These are phyloP conservation scores for Butyriboletus appendiculatus DNA, from an alignment of 1,284 basidiomycete genomes.

Conservation along the genomic window DNA sequence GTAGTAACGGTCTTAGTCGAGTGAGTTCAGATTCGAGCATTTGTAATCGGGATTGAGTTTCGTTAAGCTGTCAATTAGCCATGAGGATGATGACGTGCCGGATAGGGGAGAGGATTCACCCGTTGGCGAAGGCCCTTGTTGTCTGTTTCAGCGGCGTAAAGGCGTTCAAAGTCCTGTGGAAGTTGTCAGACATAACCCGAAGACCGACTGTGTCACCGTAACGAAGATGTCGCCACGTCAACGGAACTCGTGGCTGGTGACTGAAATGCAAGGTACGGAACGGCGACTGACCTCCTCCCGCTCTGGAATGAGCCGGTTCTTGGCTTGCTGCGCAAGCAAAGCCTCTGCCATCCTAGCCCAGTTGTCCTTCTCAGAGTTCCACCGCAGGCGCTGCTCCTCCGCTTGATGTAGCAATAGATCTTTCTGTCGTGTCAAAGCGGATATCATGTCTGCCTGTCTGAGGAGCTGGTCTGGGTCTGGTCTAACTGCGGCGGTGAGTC, in stretches of 20 bases:
- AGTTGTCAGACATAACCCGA: slow-evolving; percentile 11
- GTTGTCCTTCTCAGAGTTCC: slow-evolving; percentile 58
- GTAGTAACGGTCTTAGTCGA: slow-evolving; percentile 45
- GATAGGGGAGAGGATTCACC: slow-evolving; percentile 35
- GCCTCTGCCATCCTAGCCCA: slow-evolving; percentile 67
- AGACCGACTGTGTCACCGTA: background rate
- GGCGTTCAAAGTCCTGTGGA: slow-evolving; percentile 52
- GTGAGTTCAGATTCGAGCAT: slow-evolving; percentile 45
- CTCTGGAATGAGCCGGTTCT: slow-evolving; percentile 32
- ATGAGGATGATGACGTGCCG: slow-evolving; percentile 8
- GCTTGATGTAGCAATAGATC: slow-evolving; percentile 52
- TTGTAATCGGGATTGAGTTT: slow-evolving; percentile 41
- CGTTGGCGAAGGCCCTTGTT: slow-evolving; percentile 56
- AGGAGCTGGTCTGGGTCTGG: slow-evolving; percentile 50
- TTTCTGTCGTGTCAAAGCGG: slow-evolving; percentile 54
- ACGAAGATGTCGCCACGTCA: background rate
- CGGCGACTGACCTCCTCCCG: slow-evolving; percentile 46
- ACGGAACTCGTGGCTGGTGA: background rate
- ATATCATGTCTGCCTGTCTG: slow-evolving; percentile 62
- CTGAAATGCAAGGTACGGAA: background rate
- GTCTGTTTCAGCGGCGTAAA: slow-evolving; percentile 51
- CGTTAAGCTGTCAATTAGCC: slow-evolving; percentile 37
- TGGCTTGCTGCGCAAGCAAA: slow-evolving; percentile 50
- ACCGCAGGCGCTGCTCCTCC: slow-evolving; percentile 56
- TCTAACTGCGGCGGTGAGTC: slow-evolving; percentile 44